phyloP scores from a whole-genome alignment of 2,329 filamentous ascomycete genomes.

The Phialophora chinensis region DNA sequence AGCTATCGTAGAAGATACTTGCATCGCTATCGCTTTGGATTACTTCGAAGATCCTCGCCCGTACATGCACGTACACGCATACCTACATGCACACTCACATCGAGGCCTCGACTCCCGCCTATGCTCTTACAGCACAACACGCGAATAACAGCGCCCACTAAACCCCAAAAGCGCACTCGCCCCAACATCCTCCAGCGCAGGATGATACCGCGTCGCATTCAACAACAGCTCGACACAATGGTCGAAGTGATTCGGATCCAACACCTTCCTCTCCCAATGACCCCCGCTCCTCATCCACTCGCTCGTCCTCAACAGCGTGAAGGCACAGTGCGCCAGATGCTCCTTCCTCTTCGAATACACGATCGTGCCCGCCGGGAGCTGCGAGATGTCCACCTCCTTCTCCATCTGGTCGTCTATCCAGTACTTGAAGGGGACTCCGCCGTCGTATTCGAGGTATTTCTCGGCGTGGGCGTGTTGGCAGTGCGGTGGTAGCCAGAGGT shows the following conservation, averaged over 20 bases:
- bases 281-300: slow-evolving; percentile 1
- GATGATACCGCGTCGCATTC: slow-evolving; percentile 5
- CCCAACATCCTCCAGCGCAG: background rate
- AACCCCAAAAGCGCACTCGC: background rate
- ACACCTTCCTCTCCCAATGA: background rate
- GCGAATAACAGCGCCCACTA: background rate
- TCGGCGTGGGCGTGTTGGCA: background rate
- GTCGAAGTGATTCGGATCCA: background rate
- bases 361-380: background rate
- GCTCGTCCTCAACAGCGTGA: slow-evolving; percentile 2
- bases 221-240: slow-evolving; percentile 1
- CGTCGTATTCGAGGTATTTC: background rate
- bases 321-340: background rate
- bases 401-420: background rate
- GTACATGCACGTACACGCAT: background rate
- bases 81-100: background rate
- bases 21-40: no score
- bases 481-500: background rate
- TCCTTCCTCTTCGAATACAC: slow-evolving; percentile 1
- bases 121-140: background rate
- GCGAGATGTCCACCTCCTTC: background rate
- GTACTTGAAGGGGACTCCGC: background rate
- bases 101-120: no score
- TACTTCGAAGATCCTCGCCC: no score
- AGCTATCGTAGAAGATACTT: no score